Evolutionary conservation across 768 basidiomycete genomes (phyloP), one percentile per base, ranked within the genome.

Genomic region (Boletus patriciae): DNA sequence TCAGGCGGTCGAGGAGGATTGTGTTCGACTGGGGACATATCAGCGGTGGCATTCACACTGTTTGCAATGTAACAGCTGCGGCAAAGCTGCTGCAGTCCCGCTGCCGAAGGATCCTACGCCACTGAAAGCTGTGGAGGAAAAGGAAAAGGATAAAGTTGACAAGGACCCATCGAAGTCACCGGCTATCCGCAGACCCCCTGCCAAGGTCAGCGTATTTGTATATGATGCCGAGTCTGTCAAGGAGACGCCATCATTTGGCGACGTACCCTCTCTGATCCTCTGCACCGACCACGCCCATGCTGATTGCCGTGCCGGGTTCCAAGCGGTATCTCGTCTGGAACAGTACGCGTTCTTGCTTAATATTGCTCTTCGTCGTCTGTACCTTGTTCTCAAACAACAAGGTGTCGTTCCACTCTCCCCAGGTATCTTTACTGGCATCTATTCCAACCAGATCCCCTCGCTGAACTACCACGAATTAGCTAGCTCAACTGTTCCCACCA

Each of bases 301-400:
- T 27, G 82, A 80, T 16, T 91, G 88, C 65, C 78, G 83, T 54
- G 67, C 74, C 23, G 94, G 95, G 12, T 98, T 98, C 74, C 90
- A 92, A 67, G 81, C 91, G 18, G 97, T 97, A 16, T 93, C 95
- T 58, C 80, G 96, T 54, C 75, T 99, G 61, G 97, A 99, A 77
- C 97, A 99, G 70, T 99, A 97, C 71, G 92, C 97, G 3, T 99
- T 95, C 79, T 75, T 99, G 54, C 78, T 99, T 50, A 98, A 98
- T 68, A 97, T 98, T 23, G 97, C 96, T 19, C 78, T 99, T 53
- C 80, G 95, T 62, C 83, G 96, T 66, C 77, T 99, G 51, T 98
- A 94, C 73, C 81, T 92, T 31, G 80, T 91, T 37, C 75, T 92
- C 66, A 91, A 90, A 78, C 90, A 90, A 74, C 85, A 91, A 65